phyloP scores from a whole-genome alignment of 306 rosid genomes.

The Cotoneaster glaucophyllus region DNA sequence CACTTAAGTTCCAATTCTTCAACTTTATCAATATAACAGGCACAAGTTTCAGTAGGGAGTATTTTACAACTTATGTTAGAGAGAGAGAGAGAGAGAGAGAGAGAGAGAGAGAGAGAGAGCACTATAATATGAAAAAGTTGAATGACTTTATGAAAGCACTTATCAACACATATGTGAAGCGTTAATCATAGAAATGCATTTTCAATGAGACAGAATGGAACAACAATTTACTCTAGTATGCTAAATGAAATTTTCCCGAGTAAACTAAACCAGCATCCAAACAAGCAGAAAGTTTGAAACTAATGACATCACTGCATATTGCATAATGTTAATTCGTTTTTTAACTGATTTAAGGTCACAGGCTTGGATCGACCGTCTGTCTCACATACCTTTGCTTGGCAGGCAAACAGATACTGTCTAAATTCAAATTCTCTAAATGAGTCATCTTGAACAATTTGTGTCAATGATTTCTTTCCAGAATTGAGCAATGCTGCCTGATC shows the following conservation, averaged over 20 bases:
- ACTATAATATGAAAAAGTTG: background rate
- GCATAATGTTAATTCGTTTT: background rate
- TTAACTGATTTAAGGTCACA: background rate
- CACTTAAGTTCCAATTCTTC: background rate
- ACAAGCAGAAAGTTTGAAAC: background rate
- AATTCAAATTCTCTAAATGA: conserved; percentile 96
- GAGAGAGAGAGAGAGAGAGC: background rate
- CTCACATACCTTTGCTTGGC: conserved; percentile 77
- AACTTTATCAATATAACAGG: background rate
- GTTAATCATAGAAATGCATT: background rate
- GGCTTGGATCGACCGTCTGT: background rate
- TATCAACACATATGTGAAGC: background rate
- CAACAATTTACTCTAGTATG: background rate
- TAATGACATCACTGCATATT: no score
- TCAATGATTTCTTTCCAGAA: conserved; percentile 71
- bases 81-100: background rate
- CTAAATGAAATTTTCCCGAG: background rate
- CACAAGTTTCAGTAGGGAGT: background rate
- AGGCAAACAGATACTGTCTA: conserved; percentile 90
- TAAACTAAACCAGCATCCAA: background rate
- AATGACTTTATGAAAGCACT: background rate
- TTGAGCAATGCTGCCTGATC: conserved; percentile 83
- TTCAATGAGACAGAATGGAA: background rate
- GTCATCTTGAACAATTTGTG: conserved; percentile 92
- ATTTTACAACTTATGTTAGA: background rate